Conservation (phyloP, 352 stramenopile species). For the Phytopythium cucurbitacearum region DNA sequence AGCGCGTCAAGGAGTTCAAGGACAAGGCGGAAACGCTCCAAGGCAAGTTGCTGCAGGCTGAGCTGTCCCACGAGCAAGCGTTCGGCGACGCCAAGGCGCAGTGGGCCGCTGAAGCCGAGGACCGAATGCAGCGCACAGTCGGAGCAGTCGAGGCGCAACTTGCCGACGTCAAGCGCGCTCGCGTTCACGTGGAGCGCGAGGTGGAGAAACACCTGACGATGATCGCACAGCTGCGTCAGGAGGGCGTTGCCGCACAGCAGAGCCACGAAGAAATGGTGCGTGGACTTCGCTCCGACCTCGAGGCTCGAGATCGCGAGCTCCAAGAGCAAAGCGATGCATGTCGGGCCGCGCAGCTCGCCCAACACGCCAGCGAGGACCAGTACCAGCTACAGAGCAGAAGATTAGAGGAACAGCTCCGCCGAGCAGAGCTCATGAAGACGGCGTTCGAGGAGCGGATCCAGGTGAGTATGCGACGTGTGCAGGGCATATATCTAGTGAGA, state of each 20-base stretch:
- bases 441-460: conserved; percentile 46
- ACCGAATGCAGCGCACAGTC: conserved; percentile 54
- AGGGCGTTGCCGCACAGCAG: conserved; percentile 52
- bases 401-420: conserved; percentile 33
- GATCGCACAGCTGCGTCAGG: conserved; percentile 48
- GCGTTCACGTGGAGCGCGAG: conserved; percentile 53
- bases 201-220: conserved; percentile 57
- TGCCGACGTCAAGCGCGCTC: conserved; percentile 56
- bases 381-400: conserved; percentile 28
- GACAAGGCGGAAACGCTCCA: conserved; percentile 48
- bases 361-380: conserved; percentile 39
- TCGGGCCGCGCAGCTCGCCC: conserved; percentile 23
- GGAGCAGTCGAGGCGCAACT: conserved; percentile 55
- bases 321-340: conserved; percentile 36
- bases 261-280: conserved; percentile 26
- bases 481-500: background rate
- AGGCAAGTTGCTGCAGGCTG: conserved; percentile 36
- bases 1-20: conserved; percentile 18
- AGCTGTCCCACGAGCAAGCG: conserved; percentile 50
- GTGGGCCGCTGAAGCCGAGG: conserved; percentile 44
- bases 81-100: conserved; percentile 47
- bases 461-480: conserved; percentile 9
- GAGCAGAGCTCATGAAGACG: conserved; percentile 27
- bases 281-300: conserved; percentile 23
- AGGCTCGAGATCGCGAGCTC: conserved; percentile 36